Evolutionary conservation across 768 basidiomycete genomes (phyloP).

Genomic region (Fibroporia radiculosa): DNA sequence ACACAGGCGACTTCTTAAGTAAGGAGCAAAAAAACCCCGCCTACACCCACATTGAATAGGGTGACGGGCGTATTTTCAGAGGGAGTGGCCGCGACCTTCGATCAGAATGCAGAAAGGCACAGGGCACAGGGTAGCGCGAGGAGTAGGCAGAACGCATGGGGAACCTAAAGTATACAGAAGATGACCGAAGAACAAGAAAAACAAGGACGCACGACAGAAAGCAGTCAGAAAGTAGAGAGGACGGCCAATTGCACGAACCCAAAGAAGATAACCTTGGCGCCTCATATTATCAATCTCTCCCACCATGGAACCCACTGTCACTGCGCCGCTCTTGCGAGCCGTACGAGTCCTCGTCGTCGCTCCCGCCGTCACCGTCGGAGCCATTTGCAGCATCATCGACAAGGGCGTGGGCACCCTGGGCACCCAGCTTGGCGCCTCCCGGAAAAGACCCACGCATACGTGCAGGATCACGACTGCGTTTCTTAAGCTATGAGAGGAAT

Average conservation of each 20-base stretch:
- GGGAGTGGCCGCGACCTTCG: too few species aligned
- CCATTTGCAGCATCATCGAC: slow-evolving; percentile 12
- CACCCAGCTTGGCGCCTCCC: background rate
- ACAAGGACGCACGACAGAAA: background rate
- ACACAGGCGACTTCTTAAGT: too few species aligned
- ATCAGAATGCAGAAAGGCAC: too few species aligned
- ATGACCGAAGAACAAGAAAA: background rate
- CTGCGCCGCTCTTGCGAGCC: slow-evolving; percentile 20
- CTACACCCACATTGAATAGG: too few species aligned
- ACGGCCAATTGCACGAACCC: background rate
- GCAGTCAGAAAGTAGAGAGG: background rate
- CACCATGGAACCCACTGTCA: slow-evolving; percentile 15
- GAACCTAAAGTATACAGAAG: too few species aligned
- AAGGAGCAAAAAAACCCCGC: too few species aligned
- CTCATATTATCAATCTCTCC: slow-evolving; percentile 9
- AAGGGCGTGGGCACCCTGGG: background rate
- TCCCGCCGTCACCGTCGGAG: slow-evolving; percentile 19
- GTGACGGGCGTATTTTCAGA: too few species aligned
- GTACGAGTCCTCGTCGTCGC: slow-evolving; percentile 25
- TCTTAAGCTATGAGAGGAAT: slow-evolving; percentile 18
- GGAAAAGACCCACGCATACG: slow-evolving; percentile 14
- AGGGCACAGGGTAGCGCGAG: too few species aligned
- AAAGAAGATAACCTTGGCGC: background rate
- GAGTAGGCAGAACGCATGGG: too few species aligned
- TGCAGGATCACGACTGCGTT: slow-evolving; percentile 20